Evolutionary conservation across 2,329 filamentous ascomycete species (phyloP).

Genomic region (Pseudogymnoascus sp.): DNA sequence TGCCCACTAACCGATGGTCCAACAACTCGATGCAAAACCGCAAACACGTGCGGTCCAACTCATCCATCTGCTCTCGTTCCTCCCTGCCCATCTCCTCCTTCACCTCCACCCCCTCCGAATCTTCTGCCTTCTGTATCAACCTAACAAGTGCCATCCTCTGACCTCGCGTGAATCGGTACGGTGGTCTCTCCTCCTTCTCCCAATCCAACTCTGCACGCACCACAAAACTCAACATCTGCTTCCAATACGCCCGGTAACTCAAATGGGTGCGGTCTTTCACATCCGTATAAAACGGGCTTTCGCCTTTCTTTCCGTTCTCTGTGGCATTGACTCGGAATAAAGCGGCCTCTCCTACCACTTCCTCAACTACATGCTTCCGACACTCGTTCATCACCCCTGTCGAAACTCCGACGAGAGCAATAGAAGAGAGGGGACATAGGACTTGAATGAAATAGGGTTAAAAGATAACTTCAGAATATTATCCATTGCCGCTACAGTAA

Average conservation of each 20-base stretch:
- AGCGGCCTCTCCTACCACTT: neutral
- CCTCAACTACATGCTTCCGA: neutral
- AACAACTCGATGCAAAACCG: neutral
- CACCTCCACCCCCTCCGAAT: neutral
- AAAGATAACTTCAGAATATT: too few species aligned
- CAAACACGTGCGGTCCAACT: neutral
- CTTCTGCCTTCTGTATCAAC: neutral
- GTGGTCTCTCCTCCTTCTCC: neutral
- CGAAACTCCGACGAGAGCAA: neutral
- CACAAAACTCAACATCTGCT: conserved; percentile 4
- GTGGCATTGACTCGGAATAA: neutral
- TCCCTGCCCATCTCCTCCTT: neutral
- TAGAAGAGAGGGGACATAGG: too few species aligned
- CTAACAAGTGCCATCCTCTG: neutral
- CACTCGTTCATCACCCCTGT: neutral
- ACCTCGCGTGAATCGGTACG: neutral
- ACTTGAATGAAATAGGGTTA: too few species aligned
- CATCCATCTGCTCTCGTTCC: neutral
- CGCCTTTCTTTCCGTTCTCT: neutral
- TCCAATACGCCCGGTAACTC: neutral
- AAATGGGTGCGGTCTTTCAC: neutral
- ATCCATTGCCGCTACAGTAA: too few species aligned
- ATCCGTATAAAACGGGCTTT: neutral
- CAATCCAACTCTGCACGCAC: neutral
- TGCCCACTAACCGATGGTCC: neutral